Conservation (phyloP, 306 rosid species). For the Quercus engelmannii region DNA sequence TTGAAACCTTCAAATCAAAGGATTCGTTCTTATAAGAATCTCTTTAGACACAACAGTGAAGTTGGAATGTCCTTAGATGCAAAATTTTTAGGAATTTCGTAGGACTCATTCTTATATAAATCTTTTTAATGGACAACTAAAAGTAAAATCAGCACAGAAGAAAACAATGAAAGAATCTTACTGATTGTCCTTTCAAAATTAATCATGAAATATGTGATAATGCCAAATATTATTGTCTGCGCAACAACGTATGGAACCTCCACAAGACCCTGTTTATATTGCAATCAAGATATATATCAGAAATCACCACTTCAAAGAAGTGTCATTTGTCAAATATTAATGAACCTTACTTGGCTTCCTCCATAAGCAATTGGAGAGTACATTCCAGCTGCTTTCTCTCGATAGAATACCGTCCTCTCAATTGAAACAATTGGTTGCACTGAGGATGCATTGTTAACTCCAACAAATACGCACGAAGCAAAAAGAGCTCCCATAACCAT, state of each 20-base stretch:
- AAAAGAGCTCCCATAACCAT: slow-evolving; percentile 87
- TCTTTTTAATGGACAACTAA: background rate
- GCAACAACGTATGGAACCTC: slow-evolving; percentile 81
- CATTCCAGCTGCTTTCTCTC: slow-evolving; percentile 94
- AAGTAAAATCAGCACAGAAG: background rate
- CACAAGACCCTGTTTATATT: slow-evolving; percentile 64
- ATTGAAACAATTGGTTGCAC: slow-evolving; percentile 93
- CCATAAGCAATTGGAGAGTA: slow-evolving; percentile 85
- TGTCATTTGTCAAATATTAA: background rate
- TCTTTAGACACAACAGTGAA: no score
- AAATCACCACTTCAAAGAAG: background rate
- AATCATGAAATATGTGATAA: slow-evolving; percentile 80
- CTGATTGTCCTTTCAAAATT: slow-evolving; percentile 62
- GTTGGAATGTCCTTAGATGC: no score
- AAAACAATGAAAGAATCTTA: slow-evolving; percentile 17
- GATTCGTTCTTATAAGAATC: no score
- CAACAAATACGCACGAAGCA: slow-evolving; percentile 72
- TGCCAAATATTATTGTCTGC: slow-evolving; percentile 66
- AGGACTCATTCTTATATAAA: no score
- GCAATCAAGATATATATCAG: background rate
- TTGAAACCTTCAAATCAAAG: no score
- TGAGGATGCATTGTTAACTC: slow-evolving; percentile 78
- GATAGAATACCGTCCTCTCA: slow-evolving; percentile 87
- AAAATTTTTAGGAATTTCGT: no score
- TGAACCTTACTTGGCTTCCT: slow-evolving; percentile 61